Base-by-base conservation (phyloP, 805 yeast species). In the Priceomyces melissophilus region DNA sequence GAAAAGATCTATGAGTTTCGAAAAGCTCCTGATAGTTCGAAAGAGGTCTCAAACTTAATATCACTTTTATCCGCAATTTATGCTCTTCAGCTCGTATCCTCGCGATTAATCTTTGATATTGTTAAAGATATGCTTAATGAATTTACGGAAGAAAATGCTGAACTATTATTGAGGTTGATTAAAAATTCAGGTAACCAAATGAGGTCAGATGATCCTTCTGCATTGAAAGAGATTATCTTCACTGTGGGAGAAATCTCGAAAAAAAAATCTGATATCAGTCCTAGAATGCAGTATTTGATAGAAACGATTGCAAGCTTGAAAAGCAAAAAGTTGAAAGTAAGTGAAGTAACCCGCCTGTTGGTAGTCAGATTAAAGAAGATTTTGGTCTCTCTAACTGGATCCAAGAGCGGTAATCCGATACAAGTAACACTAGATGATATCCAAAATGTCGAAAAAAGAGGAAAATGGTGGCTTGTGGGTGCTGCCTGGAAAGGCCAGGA, bases 381-480 rank as follows among this genome's bases (percentile, higher is more conserved):
- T 38, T 59, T 87, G 32, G 84, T 84, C 2, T 58, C 73, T 1
- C 63, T 82, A 31, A 65, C 65, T 16, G 60, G 71, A 12, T 65
- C 66, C 30, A 74, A 74, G 33, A 57, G 63, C 20, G 65, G 68
- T 30, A 98, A 93, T 40, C 86, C 99, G 2, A 71, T 93, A 17
- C 88, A 86, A 49, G 98, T 93, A 0, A 68, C 87, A 2, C 67
- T 91, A 14, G 82, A 79, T 35, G 99, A 93, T 65, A 88, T 93
- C 42, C 79, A 77, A 37, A 79, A 78, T 45, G 74, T 87, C 16
- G 86, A 83, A 10, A 78, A 83, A 1, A 79, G 81, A 48, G 99
- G 99, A 42, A 93, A 91, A 63, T 93, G 99, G 99, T 93, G 99
- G 99, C 71, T 93, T 26, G 91, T 93, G 25, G 99, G 99, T 37